These are phyloP conservation scores for Mediolabrus comicus DNA, from an alignment of 108 stramenopile species.

Conservation along the genomic window DNA sequence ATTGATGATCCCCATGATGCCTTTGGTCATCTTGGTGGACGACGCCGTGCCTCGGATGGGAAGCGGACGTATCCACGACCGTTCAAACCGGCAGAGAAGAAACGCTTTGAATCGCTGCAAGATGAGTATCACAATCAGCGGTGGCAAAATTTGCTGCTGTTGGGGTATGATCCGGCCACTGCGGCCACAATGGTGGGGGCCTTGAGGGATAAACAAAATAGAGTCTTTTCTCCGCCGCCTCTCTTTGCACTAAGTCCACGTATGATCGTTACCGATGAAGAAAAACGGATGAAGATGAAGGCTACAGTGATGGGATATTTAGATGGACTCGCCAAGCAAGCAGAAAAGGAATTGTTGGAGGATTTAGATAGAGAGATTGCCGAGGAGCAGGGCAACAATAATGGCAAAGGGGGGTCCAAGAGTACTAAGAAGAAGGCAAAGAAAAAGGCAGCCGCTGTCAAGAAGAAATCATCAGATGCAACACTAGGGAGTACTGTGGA, in stretches of 20 bases:
- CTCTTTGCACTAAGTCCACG: constrained; percentile 15
- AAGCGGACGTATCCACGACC: constrained; percentile 8
- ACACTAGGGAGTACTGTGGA: neutral
- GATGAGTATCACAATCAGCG: constrained; percentile 17
- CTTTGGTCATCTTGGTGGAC: neutral
- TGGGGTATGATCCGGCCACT: constrained; percentile 10
- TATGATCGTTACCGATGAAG: constrained; percentile 5
- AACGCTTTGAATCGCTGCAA: constrained; percentile 15
- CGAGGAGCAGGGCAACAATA: neutral
- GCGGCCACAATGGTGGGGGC: constrained; percentile 10
- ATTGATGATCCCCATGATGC: neutral
- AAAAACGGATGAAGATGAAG: constrained; percentile 1
- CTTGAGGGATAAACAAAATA: neutral
- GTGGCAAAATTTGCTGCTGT: constrained; percentile 6
- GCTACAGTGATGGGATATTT: neutral
- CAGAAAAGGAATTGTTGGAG: constrained; percentile 5
- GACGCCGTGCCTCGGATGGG: neutral
- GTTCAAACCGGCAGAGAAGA: constrained; percentile 1
- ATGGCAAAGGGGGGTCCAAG: neutral
- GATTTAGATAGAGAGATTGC: constrained; percentile 14
- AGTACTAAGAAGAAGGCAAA: constrained; percentile 6
- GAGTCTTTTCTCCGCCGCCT: neutral
- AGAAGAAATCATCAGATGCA: neutral
- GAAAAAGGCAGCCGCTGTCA: constrained; percentile 1
- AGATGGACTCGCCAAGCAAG: constrained; percentile 2